Base-by-base conservation (phyloP, 148 eudicot genomes). In the Fagopyrum tataricum region DNA sequence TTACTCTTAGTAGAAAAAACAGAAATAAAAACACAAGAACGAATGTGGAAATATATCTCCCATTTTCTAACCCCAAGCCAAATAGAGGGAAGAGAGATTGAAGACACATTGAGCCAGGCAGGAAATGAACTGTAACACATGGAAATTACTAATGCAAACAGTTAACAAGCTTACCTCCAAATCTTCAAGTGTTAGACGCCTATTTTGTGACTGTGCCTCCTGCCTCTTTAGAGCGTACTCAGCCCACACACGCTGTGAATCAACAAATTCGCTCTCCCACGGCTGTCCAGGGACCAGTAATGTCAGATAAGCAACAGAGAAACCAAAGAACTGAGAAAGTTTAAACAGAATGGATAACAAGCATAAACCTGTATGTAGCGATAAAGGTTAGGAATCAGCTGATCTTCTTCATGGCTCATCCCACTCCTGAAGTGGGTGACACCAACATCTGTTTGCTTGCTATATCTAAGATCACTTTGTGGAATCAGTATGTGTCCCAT, bases 351-450 rank as follows among this genome's bases (percentile, higher is more conserved):
- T 5, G 23, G 26, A 31, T 31, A 31, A 31, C 37, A 31, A 21
- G 39, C 44, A 67, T 55, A 53, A 44, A 86, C 92, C 88, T 88
- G 93, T 44, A 96, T 96, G 75, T 96, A 96, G 1, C 99, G 92
- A 78, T 96, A 96, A 46, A 96, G 94, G 81, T 96, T 96, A 17
- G 99, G 99, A 81, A 96, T 96, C 81, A 96, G 83, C 79, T 96
- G 99, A 77, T 96, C 99, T 83, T 96, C 97, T 76, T 96, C 97
- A 74, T 96, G 99, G 82, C 97, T 96, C 99, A 96, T 96, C 72
- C 99, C 99, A 85, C 96, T 90, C 84, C 99, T 89, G 76, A 96
- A 96, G 79, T 96, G 99, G 64, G 97, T 96, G 51, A 92, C 95
- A 46, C 99, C 99, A 74, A 92, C 96, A 89, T 96, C 99, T 70